These are phyloP conservation scores for Colletotrichum navitas DNA, from an alignment of 2,329 filamentous ascomycete genomes.

Conservation along the genomic window DNA sequence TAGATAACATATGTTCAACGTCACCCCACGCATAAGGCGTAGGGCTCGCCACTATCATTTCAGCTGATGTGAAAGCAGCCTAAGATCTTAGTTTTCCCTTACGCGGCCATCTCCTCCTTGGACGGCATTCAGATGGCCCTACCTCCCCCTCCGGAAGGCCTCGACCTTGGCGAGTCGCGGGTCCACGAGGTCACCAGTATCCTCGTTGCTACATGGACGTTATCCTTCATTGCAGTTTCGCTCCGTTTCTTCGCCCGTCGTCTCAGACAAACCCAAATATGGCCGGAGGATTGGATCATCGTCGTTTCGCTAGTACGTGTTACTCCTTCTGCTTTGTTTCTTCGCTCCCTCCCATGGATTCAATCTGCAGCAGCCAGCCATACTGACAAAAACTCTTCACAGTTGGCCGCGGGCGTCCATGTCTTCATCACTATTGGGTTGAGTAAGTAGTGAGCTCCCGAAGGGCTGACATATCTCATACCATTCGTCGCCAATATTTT, in stretches of 20 bases:
- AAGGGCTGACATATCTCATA: neutral
- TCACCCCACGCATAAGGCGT: neutral
- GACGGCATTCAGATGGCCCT: neutral
- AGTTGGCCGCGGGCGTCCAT: slow-evolving; percentile 40
- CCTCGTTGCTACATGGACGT: slow-evolving; percentile 39
- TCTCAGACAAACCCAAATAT: slow-evolving; percentile 42
- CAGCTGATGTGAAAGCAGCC: neutral
- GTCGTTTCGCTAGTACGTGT: slow-evolving; percentile 44
- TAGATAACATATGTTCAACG: neutral
- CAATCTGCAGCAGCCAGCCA: no score
- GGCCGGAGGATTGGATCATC: slow-evolving; percentile 47
- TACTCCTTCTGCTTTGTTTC: neutral
- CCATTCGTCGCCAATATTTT: no score
- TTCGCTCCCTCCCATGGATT: no score
- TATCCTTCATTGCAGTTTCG: slow-evolving; percentile 41
- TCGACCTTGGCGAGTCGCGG: slow-evolving; percentile 44
- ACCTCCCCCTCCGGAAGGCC: neutral
- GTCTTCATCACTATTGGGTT: slow-evolving; percentile 41
- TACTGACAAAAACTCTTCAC: neutral
- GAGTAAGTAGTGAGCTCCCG: slow-evolving; percentile 31
- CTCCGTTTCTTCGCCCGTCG: slow-evolving; percentile 44
- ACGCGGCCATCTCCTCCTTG: neutral
- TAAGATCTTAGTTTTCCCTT: neutral
- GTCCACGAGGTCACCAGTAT: slow-evolving; percentile 41
- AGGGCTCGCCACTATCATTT: neutral